These are phyloP conservation scores for Cercospora sp. DNA, from an alignment of 2,329 filamentous ascomycete genomes.

Conservation along the genomic window DNA sequence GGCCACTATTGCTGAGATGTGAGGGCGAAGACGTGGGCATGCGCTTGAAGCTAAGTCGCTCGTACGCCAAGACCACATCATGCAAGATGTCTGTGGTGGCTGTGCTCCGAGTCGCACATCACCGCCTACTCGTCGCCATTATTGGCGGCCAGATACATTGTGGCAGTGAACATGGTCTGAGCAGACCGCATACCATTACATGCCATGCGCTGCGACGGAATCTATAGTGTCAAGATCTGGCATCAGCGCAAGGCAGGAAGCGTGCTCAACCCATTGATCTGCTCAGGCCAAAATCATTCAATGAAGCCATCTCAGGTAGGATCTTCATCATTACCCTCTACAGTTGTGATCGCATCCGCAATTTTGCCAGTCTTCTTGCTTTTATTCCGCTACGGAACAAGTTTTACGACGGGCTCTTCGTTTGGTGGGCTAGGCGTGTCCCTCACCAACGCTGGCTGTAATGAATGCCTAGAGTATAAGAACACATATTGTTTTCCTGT, in stretches of 20 bases:
- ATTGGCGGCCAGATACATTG: not conserved
- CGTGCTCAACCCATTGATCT: not conserved
- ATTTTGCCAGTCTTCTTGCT: too few relatives aligned
- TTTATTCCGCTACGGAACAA: too few relatives aligned
- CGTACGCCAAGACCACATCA: not conserved
- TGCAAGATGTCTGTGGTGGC: not conserved
- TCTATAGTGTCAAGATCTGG: not conserved
- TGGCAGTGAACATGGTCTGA: not conserved
- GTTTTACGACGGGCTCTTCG: too few relatives aligned
- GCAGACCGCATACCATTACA: not conserved
- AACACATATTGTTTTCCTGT: too few relatives aligned
- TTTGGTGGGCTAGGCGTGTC: too few relatives aligned
- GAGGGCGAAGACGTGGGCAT: not conserved
- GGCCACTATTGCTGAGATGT: not conserved
- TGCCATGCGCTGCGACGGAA: not conserved
- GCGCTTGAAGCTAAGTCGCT: not conserved
- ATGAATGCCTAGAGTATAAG: too few relatives aligned
- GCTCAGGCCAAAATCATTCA: not conserved
- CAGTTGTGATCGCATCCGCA: too few relatives aligned
- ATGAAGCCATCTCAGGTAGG: not conserved
- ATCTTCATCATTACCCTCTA: too few relatives aligned
- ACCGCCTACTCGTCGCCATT: not conserved
- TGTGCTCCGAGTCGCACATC: not conserved
- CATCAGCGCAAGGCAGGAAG: not conserved
- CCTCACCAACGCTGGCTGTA: too few relatives aligned